phyloP scores from a whole-genome alignment of 2,329 filamentous ascomycete species.

The Colletotrichum sp. region DNA sequence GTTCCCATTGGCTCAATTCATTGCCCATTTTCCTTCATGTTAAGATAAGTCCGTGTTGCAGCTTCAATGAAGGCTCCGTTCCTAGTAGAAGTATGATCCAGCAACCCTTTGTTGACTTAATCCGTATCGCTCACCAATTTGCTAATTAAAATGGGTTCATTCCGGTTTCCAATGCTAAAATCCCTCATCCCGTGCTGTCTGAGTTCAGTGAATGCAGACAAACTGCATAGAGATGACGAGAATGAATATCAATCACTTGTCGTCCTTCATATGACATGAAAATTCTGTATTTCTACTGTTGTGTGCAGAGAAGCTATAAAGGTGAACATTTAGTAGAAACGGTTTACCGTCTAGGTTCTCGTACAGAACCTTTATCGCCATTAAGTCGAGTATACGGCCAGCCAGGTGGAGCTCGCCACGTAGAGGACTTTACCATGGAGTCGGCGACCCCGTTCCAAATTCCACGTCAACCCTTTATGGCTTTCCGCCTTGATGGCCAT shows the following conservation, averaged over 20 bases:
- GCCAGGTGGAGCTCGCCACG: not conserved
- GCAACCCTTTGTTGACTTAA: not conserved
- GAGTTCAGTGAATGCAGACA: not conserved
- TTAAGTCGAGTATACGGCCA: not conserved
- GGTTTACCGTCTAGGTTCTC: not conserved
- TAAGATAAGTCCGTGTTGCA: not conserved
- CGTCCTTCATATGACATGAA: not conserved
- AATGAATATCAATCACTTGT: not conserved
- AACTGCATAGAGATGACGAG: not conserved
- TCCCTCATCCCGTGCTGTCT: not conserved
- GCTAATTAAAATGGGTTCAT: not conserved
- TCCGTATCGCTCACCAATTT: accelerated
- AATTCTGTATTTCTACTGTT: not conserved
- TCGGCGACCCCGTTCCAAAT: not conserved
- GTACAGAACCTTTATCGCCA: not conserved
- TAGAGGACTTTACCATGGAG: not conserved
- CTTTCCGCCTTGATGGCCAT: not conserved
- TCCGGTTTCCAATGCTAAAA: not conserved
- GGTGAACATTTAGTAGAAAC: not conserved
- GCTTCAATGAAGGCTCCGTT: not conserved
- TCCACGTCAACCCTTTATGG: not conserved
- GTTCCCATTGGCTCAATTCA: not conserved
- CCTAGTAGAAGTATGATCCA: not conserved
- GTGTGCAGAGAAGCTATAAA: not conserved
- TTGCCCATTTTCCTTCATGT: not conserved